A percentile compares a stretch with the other conserved stretches of the same genome.
These are phyloP conservation scores for Fusarium sp. DNA, from an alignment of 2,329 filamentous ascomycete species.

Conservation along the genomic window DNA sequence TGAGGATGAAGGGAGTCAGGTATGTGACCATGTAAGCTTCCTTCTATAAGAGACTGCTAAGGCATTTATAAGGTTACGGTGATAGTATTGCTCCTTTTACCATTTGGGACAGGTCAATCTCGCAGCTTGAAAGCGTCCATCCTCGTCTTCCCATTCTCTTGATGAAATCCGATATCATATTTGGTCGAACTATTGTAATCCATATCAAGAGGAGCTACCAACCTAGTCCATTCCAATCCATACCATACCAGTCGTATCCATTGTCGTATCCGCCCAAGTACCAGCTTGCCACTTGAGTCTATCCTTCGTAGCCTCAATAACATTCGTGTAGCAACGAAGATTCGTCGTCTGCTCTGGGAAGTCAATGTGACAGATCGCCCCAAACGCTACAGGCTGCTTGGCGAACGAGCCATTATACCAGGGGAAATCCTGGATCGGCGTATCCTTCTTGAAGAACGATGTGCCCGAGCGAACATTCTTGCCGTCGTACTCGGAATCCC, in stretches of 20 bases:
- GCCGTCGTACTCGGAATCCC: constrained; percentile 5
- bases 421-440: background rate
- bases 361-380: background rate
- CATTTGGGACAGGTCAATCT: no score
- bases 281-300: constrained; percentile 5
- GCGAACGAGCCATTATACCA: constrained; percentile 4
- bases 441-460: background rate
- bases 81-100: no score
- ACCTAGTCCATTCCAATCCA: constrained; percentile 4
- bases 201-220: no score
- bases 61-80: no score
- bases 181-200: no score
- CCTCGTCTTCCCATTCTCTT: no score
- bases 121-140: no score
- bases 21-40: no score
- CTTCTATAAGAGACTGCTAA: no score
- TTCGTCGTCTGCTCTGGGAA: background rate
- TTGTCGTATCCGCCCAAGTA: constrained; percentile 5
- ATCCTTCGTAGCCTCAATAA: constrained; percentile 1
- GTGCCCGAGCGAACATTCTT: constrained; percentile 1
- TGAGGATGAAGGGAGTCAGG: no score
- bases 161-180: no score
- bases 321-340: background rate
- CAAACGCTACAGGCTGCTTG: constrained; percentile 1
- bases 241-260: background rate